phyloP scores from a whole-genome alignment of 1,139 yeast genomes.

The Arxiozyma bovina region DNA sequence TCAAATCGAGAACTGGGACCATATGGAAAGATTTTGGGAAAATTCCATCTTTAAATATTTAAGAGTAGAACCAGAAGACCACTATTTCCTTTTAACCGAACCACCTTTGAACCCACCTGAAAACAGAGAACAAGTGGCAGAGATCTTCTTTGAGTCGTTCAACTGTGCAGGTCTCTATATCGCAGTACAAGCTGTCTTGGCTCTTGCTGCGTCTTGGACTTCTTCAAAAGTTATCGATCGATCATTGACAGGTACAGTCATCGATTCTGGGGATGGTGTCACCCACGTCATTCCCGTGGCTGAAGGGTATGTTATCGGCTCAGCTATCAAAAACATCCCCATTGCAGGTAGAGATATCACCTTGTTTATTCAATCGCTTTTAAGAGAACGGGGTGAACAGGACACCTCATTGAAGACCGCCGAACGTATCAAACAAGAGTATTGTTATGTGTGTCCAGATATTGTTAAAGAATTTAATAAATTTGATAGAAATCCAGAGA shows the following conservation, averaged over 20 bases:
- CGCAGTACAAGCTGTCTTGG: constrained; percentile 97
- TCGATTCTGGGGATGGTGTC: constrained; percentile 96
- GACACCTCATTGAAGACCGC: constrained; percentile 94
- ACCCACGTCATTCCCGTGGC: constrained; percentile 99
- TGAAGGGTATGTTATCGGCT: constrained; percentile 96
- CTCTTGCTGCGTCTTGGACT: constrained; percentile 98
- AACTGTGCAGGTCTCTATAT: constrained; percentile 97
- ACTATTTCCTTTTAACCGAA: constrained; percentile 86
- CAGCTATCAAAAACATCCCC: constrained; percentile 94
- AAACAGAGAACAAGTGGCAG: constrained; percentile 96
- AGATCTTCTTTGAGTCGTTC: constrained; percentile 96
- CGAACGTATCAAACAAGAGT: constrained; percentile 90
- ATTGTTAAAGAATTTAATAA: constrained; percentile 92
- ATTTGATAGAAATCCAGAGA: constrained; percentile 88
- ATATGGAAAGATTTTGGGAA: constrained; percentile 99
- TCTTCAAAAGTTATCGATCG: constrained; percentile 91
- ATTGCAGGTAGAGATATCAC: constrained; percentile 98
- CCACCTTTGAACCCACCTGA: constrained; percentile 99
- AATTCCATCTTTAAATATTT: constrained; percentile 90
- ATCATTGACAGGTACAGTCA: constrained; percentile 94
- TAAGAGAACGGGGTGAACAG: constrained; percentile 93
- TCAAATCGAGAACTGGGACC: constrained; percentile 98
- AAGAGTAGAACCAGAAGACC: constrained; percentile 98
- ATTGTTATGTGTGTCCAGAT: constrained; percentile 95
- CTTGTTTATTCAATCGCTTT: constrained; percentile 78